These are phyloP conservation scores for Verticillium nubilum DNA, from an alignment of 2,329 filamentous ascomycete species.

Conservation along the genomic window DNA sequence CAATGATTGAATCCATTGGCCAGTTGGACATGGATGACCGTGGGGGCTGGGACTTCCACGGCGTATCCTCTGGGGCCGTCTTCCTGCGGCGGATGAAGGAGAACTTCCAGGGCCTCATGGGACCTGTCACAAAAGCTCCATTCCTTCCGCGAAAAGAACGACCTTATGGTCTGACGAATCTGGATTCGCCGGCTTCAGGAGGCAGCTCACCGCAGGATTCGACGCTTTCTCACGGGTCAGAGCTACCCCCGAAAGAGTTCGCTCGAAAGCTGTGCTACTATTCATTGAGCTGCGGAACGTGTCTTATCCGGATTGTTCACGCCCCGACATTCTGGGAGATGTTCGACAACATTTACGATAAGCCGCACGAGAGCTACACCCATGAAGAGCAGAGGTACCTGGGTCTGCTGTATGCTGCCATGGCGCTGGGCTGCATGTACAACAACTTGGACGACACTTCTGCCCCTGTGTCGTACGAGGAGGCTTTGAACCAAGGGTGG, in stretches of 20 bases:
- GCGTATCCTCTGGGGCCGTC: constrained; percentile 84
- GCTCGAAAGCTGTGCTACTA: constrained; percentile 50
- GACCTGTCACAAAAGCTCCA: constrained; percentile 50
- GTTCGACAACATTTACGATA: constrained; percentile 73
- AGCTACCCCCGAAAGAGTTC: constrained; percentile 62
- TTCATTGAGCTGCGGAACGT: constrained; percentile 51
- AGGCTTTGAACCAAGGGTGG: constrained; percentile 52
- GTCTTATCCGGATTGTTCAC: constrained; percentile 67
- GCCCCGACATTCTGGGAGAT: constrained; percentile 73
- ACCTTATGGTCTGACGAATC: constrained; percentile 43
- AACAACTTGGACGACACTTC: constrained; percentile 48
- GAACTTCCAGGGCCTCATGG: constrained; percentile 74
- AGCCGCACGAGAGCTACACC: constrained; percentile 54
- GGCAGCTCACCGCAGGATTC: constrained; percentile 61
- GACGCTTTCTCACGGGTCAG: constrained; percentile 46
- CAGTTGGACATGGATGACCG: constrained; percentile 87
- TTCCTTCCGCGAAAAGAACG: constrained; percentile 50
- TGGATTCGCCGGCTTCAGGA: constrained; percentile 65
- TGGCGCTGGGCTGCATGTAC: constrained; percentile 71
- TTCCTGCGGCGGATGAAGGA: constrained; percentile 85
- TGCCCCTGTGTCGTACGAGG: constrained; percentile 41
- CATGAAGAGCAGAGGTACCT: constrained; percentile 63
- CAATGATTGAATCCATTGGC: constrained; percentile 91
- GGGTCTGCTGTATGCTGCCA: constrained; percentile 64
- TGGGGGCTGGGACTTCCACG: constrained; percentile 92